A percentile compares a stretch with the other conserved stretches of the same genome.
Evolutionary conservation across 805 yeast genomes (phyloP).

Genomic region (Pichia rugopelliculosa): DNA sequence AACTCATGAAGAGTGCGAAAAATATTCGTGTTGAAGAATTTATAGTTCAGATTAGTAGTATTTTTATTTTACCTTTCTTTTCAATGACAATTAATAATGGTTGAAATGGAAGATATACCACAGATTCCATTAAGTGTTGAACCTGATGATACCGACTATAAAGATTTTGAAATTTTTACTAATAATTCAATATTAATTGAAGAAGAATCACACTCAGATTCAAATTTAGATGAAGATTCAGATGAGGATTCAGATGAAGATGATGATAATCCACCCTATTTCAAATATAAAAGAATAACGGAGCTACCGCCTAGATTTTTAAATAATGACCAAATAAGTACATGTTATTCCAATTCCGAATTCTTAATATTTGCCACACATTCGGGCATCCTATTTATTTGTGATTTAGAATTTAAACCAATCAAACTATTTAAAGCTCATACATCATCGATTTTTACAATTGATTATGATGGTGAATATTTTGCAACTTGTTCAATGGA

Average conservation of each 20-base stretch:
- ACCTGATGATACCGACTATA: background rate
- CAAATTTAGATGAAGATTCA: slow-evolving; percentile 25
- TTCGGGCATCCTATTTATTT: slow-evolving; percentile 70
- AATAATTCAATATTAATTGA: slow-evolving; percentile 12
- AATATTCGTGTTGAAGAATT: too few species aligned
- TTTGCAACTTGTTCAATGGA: slow-evolving; percentile 91
- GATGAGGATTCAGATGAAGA: slow-evolving; percentile 35
- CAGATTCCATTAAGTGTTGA: background rate
- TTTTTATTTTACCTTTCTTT: too few species aligned
- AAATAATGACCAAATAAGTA: slow-evolving; percentile 68
- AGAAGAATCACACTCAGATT: slow-evolving; percentile 22
- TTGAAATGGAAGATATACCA: background rate
- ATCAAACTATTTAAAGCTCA: slow-evolving; percentile 78
- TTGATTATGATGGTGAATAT: slow-evolving; percentile 63
- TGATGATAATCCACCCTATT: slow-evolving; percentile 57
- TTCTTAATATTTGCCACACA: slow-evolving; percentile 83
- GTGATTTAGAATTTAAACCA: slow-evolving; percentile 49
- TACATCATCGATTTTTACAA: slow-evolving; percentile 70
- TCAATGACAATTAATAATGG: background rate
- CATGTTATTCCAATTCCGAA: slow-evolving; percentile 51
- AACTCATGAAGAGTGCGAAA: too few species aligned
- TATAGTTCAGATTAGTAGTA: too few species aligned
- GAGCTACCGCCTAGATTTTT: slow-evolving; percentile 67
- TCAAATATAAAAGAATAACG: slow-evolving; percentile 67
- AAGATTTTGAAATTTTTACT: background rate